These are phyloP conservation scores for Dothistroma pini DNA, from an alignment of 2,329 filamentous ascomycete genomes.

Conservation along the genomic window DNA sequence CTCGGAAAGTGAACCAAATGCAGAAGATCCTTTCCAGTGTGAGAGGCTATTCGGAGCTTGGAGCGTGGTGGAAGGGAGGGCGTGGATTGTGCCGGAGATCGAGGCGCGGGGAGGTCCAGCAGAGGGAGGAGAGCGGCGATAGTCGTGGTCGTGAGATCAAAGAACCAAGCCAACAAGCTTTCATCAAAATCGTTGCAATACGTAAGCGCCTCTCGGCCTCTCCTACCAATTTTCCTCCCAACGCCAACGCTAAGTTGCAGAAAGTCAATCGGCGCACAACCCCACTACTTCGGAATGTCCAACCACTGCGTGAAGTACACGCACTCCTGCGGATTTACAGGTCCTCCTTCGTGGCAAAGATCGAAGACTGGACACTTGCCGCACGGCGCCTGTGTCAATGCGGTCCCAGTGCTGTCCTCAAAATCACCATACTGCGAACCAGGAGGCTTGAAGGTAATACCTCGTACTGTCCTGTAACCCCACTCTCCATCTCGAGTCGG, in stretches of 20 bases:
- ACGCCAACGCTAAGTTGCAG: slow-evolving; percentile 5
- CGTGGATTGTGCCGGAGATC: too few species aligned
- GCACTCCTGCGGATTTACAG: slow-evolving; percentile 84
- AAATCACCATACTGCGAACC: slow-evolving; percentile 31
- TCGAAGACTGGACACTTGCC: slow-evolving; percentile 91
- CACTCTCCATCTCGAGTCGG: slow-evolving; percentile 33
- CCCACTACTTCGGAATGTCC: slow-evolving; percentile 27
- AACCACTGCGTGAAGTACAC: slow-evolving; percentile 90
- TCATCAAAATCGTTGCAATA: too few species aligned
- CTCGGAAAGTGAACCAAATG: too few species aligned
- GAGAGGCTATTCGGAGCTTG: too few species aligned
- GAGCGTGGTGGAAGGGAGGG: too few species aligned
- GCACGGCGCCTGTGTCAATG: slow-evolving; percentile 84
- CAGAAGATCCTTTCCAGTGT: too few species aligned
- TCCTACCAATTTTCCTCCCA: neutral
- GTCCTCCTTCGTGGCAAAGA: slow-evolving; percentile 84
- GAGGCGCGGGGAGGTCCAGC: too few species aligned
- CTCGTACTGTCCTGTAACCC: slow-evolving; percentile 48
- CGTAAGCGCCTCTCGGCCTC: too few species aligned
- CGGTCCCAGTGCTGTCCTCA: slow-evolving; percentile 57
- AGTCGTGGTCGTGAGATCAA: too few species aligned
- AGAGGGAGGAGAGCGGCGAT: too few species aligned
- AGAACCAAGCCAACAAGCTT: too few species aligned
- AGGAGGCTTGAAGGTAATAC: slow-evolving; percentile 27
- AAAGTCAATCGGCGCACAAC: neutral